Conservation (phyloP, 495 filamentous ascomycete species). For the Cairneyella variabilis region DNA sequence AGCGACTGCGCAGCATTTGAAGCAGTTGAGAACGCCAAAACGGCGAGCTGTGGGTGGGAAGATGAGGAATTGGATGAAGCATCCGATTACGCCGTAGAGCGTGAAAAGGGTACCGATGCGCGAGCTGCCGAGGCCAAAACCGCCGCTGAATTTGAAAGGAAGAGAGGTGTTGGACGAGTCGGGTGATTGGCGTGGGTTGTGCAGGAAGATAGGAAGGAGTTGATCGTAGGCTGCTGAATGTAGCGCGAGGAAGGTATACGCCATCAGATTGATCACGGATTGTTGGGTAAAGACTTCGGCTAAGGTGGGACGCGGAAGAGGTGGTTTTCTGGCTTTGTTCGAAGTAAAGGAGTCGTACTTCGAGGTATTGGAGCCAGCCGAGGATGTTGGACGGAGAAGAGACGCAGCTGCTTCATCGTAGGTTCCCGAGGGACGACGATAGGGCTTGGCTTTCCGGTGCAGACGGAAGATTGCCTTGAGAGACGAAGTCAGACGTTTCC, state of each 20-base stretch:
- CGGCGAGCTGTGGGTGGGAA: conserved; percentile 67
- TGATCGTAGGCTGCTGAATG: conserved; percentile 80
- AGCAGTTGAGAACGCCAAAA: conserved; percentile 68
- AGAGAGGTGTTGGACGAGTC: conserved; percentile 54
- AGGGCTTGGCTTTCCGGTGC: conserved; percentile 10
- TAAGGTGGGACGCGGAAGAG: conserved; percentile 44
- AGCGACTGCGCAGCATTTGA: conserved; percentile 47
- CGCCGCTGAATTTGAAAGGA: conserved; percentile 75
- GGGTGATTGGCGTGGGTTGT: conserved; percentile 56
- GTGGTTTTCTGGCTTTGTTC: conserved; percentile 24
- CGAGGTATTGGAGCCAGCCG: conserved; percentile 2
- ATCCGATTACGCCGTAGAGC: conserved; percentile 65
- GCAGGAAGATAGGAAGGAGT: conserved; percentile 75
- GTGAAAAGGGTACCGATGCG: conserved; percentile 77
- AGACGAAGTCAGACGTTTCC: conserved; percentile 32
- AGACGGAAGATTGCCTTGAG: conserved; percentile 15
- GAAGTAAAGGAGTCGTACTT: conserved; percentile 14
- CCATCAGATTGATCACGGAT: conserved; percentile 68
- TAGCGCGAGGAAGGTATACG: conserved; percentile 71
- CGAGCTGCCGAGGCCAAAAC: conserved; percentile 67
- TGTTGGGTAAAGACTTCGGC: conserved; percentile 71
- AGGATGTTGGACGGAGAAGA: conserved; percentile 20
- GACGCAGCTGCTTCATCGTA: conserved; percentile 44
- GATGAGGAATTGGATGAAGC: conserved; percentile 72
- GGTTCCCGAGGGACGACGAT: conserved; percentile 36